A percentile compares a stretch with the other conserved stretches of the same genome.
Conservation (phyloP, 2,329 filamentous ascomycete genomes). For the Sclerotinia borealis region DNA sequence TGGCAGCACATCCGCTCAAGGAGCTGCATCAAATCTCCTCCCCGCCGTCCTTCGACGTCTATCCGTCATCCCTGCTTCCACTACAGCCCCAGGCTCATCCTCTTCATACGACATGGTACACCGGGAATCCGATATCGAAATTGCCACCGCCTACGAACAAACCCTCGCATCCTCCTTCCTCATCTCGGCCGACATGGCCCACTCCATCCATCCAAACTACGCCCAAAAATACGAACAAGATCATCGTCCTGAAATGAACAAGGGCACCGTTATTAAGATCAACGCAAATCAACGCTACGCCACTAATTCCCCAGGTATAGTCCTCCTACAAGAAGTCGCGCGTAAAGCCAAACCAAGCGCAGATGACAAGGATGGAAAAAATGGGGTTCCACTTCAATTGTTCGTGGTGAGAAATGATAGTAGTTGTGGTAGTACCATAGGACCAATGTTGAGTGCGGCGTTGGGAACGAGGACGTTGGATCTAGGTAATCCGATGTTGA, state of each 20-base stretch:
- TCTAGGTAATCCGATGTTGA: slow-evolving; percentile 70
- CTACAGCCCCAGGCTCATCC: slow-evolving; percentile 43
- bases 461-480: slow-evolving; percentile 86
- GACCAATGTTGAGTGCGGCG: slow-evolving; percentile 87
- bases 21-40: slow-evolving; percentile 86
- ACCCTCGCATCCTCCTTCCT: slow-evolving; percentile 87
- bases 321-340: slow-evolving; percentile 83
- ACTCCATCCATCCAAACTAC: slow-evolving; percentile 95
- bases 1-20: slow-evolving; percentile 85
- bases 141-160: slow-evolving; percentile 85
- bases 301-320: slow-evolving; percentile 92
- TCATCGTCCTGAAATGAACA: slow-evolving; percentile 93
- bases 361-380: slow-evolving; percentile 40
- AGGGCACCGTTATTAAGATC: slow-evolving; percentile 93
- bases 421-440: slow-evolving; percentile 91
- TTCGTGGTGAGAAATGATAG: slow-evolving; percentile 97
- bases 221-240: slow-evolving; percentile 82
- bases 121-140: slow-evolving; percentile 49
- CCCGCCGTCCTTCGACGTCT: slow-evolving; percentile 82
- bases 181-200: slow-evolving; percentile 95
- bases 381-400: slow-evolving; percentile 80
- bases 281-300: slow-evolving; percentile 97
- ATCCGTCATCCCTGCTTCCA: slow-evolving; percentile 61
- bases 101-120: slow-evolving; percentile 56
- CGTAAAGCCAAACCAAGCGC: slow-evolving; percentile 47